Evolutionary conservation across 179 eudicot species (phyloP).

Genomic region (Pouteria campechiana): DNA sequence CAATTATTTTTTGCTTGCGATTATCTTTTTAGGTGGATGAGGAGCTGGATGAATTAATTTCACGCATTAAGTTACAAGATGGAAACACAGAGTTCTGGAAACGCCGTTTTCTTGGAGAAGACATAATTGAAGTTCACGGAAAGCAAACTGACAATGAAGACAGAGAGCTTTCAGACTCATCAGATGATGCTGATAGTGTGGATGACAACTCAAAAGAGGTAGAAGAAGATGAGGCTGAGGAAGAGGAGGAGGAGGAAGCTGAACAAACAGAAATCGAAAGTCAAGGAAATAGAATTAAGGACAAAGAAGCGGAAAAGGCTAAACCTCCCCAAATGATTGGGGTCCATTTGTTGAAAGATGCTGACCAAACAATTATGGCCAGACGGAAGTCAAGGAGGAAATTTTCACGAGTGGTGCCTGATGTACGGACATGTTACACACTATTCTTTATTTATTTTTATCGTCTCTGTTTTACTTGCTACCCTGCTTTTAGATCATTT

Average conservation of each 20-base stretch:
- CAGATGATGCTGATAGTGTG: conserved; percentile 44
- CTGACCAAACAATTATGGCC: conserved; percentile 34
- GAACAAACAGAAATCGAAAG: conserved; percentile 45
- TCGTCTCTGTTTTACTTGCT: too few species aligned
- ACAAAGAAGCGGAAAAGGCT: conserved; percentile 65
- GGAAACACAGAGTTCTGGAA: conserved; percentile 98
- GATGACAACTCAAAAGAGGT: conserved; percentile 52
- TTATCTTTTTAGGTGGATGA: conserved; percentile 59
- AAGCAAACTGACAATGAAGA: conserved; percentile 30
- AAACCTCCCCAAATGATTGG: conserved; percentile 96
- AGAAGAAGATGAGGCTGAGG: conserved; percentile 82
- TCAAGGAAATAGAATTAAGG: conserved; percentile 62
- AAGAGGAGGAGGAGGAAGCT: conserved; percentile 53
- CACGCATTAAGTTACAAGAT: conserved; percentile 80
- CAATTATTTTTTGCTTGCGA: too few species aligned
- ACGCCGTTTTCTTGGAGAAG: conserved; percentile 93
- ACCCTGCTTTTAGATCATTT: too few species aligned
- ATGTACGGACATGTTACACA: too few species aligned
- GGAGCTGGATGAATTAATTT: conserved; percentile 82
- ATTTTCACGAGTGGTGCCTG: conserved; percentile 26
- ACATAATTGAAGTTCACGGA: conserved; percentile 26
- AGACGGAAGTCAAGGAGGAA: conserved; percentile 58
- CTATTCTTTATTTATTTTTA: too few species aligned
- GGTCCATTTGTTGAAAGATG: conserved; percentile 72
- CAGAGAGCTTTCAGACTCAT: conserved; percentile 32